Base-by-base conservation (phyloP, 2,329 filamentous ascomycete species). In the Xylaria sp. region DNA sequence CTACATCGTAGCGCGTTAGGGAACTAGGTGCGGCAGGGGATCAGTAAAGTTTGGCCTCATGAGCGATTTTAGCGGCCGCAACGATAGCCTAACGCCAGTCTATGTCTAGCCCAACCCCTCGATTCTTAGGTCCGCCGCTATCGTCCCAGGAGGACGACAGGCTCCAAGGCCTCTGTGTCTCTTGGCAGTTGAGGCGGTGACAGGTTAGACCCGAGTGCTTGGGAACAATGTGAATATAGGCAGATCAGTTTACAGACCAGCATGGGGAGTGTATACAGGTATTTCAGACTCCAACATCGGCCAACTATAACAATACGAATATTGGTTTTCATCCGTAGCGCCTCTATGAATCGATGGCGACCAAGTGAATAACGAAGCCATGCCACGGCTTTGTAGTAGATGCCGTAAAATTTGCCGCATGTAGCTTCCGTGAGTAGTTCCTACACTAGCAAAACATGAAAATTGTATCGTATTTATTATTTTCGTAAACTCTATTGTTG, bases 401-500 rank as follows among this genome's bases (percentile, higher is more conserved):
- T 5, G 11, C 7, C 7, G 5, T 21, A 9, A 44, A 2, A 13
- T 33, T 21, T 35, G 27, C 19, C 8, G 6, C 33, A 31, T 17
- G 11, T 25, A 8, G 13, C 10, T 43, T 29, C n/a, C n/a, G n/a
- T n/a, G 13, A 13, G 27, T 11, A 29, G 9, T 25, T 33, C 21
- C 5, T 25, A 9, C 1, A 54, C 2, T 43, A 35, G 19, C 5
- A 1, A 3, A 15, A 4, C 10, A 3, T 38, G 17, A 13, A 23
- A 23, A n/a, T 38, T 47, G 29, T 44, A 17, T 37, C 29, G 43
- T 35, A 17, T 57, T 47, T 62, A 62, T 58, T 62, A 61, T 47
- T 48, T 61, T 58, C 41, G 40, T 62, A 58, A 53, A 31, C 33
- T 53, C 48, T 58, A 58, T 21, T 48, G 17, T 43, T 58, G 54